phyloP scores from a whole-genome alignment of 371 early-diverging fungal genomes.

The Globomyces sp. region DNA sequence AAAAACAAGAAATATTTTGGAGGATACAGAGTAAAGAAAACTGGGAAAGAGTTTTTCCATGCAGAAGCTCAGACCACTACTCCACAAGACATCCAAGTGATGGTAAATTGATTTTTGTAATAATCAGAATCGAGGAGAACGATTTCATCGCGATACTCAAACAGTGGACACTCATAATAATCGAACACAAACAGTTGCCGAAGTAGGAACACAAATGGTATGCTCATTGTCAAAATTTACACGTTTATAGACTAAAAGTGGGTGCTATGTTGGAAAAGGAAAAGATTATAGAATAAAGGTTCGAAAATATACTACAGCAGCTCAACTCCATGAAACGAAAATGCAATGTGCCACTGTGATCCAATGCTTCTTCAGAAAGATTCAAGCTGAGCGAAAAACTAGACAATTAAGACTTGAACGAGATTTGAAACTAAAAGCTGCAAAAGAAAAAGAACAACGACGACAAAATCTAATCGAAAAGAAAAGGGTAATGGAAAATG shows the following conservation, averaged over 20 bases:
- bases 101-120: conserved; percentile 24
- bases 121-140: conserved; percentile 23
- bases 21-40: conserved; percentile 41
- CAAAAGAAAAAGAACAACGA: conserved; percentile 44
- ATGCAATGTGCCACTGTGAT: conserved; percentile 35
- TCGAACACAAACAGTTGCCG: conserved; percentile 31
- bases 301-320: conserved; percentile 41
- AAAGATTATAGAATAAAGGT: conserved; percentile 35
- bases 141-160: conserved; percentile 49
- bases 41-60: conserved; percentile 44
- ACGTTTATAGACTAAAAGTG: conserved; percentile 32
- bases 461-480: conserved; percentile 43
- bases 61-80: conserved; percentile 51
- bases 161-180: conserved; percentile 45
- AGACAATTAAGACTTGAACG: conserved; percentile 29
- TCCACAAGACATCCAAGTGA: conserved; percentile 47
- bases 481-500: conserved; percentile 42
- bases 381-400: conserved; percentile 35
- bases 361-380: conserved; percentile 51
- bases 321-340: conserved; percentile 26
- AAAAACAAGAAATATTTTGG: conserved; percentile 47
- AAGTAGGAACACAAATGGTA: conserved; percentile 56
- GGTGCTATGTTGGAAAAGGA: conserved; percentile 32
- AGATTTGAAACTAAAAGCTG: conserved; percentile 26
- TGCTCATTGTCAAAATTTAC: no score